Conservation (phyloP, 257 asterid species). For the Gynochthodes officinalis region DNA sequence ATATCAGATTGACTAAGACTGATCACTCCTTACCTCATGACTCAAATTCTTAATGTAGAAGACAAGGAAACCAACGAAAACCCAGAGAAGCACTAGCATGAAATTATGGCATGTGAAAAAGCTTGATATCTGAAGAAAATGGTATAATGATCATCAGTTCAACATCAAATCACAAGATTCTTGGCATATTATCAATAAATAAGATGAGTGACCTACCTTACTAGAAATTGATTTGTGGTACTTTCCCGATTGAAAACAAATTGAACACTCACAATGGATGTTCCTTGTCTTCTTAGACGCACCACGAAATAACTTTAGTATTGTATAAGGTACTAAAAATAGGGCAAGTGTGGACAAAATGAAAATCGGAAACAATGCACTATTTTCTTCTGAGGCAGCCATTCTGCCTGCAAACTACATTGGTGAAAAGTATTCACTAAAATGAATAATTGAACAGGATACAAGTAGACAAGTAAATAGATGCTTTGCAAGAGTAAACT, state of each 20-base stretch:
- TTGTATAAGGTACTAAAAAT: slow-evolving; percentile 86
- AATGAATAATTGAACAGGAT: neutral
- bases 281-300: slow-evolving; percentile 56
- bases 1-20: slow-evolving; percentile 7
- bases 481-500: neutral
- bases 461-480: neutral
- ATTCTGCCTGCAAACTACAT: slow-evolving; percentile 29
- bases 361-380: slow-evolving; percentile 83
- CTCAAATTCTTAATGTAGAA: slow-evolving; percentile 60
- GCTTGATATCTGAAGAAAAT: slow-evolving; percentile 51
- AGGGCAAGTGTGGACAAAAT: slow-evolving; percentile 72
- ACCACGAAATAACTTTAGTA: slow-evolving; percentile 64
- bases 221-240: slow-evolving; percentile 52
- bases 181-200: slow-evolving; percentile 11
- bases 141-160: slow-evolving; percentile 2
- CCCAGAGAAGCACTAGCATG: slow-evolving; percentile 79
- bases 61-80: slow-evolving; percentile 63
- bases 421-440: neutral
- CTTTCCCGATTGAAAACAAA: slow-evolving; percentile 71
- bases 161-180: slow-evolving; percentile 1
- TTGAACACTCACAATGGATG: slow-evolving; percentile 82
- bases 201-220: slow-evolving; percentile 40
- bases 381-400: slow-evolving; percentile 79
- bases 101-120: slow-evolving; percentile 72
- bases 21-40: slow-evolving; percentile 54